phyloP scores from a whole-genome alignment of 164 flowering plant species.

The Berberis vulgaris region DNA sequence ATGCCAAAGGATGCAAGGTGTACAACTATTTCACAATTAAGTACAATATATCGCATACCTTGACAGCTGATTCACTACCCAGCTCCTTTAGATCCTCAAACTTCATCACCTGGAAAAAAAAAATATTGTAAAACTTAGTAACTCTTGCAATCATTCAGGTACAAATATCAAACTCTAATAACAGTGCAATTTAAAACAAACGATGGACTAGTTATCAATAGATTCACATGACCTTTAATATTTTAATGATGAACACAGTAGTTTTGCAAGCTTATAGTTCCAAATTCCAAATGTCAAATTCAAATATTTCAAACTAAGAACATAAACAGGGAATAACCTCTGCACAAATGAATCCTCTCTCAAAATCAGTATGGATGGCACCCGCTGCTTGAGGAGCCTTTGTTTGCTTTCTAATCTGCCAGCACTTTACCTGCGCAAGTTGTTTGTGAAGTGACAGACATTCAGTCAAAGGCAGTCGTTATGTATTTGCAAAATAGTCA shows the following conservation, averaged over 20 bases:
- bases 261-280: no score
- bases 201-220: no score
- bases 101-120: constrained; percentile 75
- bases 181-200: no score
- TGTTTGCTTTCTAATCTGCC: constrained; percentile 89
- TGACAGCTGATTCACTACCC: constrained; percentile 83
- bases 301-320: no score
- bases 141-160: not conserved
- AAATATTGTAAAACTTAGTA: not conserved
- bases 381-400: constrained; percentile 99
- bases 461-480: no score
- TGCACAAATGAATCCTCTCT: constrained; percentile 96
- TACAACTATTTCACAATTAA: not conserved
- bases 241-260: no score
- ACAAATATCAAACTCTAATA: no score
- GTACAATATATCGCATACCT: constrained; percentile 36
- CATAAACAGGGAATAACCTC: constrained; percentile 42
- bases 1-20: no score
- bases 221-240: no score
- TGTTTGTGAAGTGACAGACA: not conserved
- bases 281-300: no score
- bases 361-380: constrained; percentile 93
- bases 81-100: constrained; percentile 94
- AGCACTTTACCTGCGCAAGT: constrained; percentile 66
- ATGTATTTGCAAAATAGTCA: not conserved